Base-by-base conservation (phyloP, 148 eudicot species). In the Oxyria digyna region DNA sequence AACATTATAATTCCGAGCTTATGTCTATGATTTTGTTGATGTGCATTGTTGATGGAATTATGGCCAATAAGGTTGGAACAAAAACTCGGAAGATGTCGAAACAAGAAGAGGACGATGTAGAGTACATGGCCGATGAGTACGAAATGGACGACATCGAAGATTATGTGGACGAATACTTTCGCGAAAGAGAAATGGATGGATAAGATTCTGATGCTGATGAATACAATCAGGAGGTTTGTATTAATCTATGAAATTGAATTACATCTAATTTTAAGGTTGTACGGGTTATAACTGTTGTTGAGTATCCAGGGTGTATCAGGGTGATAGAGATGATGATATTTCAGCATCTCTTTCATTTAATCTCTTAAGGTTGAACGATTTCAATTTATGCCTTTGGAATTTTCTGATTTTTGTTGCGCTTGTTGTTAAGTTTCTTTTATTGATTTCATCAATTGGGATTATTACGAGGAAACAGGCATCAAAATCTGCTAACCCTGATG, bases 161-260 rank as follows among this genome's bases (percentile, higher is more conserved):
- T 70, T 89, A 84, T 75, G 78, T 85, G 91, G 87, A 83, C 35
- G 89, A 82, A 67, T 89, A 84, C 67, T 82, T 77, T 41, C 83
- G 46, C 46, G 92, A 74, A 23, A 69, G 83, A 80, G 84, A 83
- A 69, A 52, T 73, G 68, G 89, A 67, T 74, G 89, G 84, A 64
- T 87, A 89, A 35, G 97, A 91, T 31, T 85, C 97, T 64, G 97
- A 91, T 45, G 82, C 54, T 71, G 97, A 90, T 70, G 91, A 85
- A 70, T 75, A 84, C 80, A 90, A 76, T 48, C 73, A 79, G 65
- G 59, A 74, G 86, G 91, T 90, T 35, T 62, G 82, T 74, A 41
- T 49, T 42, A 23, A 59, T 59, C 10, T 57, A 57, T 29, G n/a
- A n/a, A 57, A 57, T 29, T 4, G 64, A 27, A 27, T 57, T 27